These are phyloP conservation scores for Penicillium sp. DNA, from an alignment of 2,329 filamentous ascomycete genomes.

Conservation along the genomic window DNA sequence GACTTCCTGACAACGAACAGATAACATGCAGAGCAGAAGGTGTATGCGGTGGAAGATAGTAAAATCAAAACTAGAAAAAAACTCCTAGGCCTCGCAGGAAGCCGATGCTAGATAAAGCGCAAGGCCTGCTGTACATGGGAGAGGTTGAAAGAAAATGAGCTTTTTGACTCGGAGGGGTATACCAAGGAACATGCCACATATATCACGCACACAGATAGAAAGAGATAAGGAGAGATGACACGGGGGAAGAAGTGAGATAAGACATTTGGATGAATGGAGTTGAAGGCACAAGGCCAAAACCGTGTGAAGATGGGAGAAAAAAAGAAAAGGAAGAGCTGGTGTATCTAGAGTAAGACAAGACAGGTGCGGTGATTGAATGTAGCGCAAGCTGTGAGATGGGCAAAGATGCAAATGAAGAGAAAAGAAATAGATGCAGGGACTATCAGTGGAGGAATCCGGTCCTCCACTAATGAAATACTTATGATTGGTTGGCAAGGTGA, in stretches of 20 bases:
- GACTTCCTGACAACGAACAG: background rate
- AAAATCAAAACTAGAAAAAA: constrained; percentile 8
- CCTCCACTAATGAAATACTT: constrained; percentile 1
- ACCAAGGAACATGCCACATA: constrained; percentile 28
- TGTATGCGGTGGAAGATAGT: background rate
- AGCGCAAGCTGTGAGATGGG: constrained; percentile 4
- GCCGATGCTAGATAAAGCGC: constrained; percentile 10
- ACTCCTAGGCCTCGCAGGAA: constrained; percentile 10
- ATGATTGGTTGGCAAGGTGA: constrained; percentile 36
- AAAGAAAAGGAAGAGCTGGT: constrained; percentile 1
- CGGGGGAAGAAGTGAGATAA: constrained; percentile 8
- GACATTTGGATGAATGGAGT: constrained; percentile 6
- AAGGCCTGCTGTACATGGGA: constrained; percentile 14
- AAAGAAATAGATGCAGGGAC: background rate
- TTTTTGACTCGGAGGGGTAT: constrained; percentile 27
- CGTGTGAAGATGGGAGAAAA: background rate
- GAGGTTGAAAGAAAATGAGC: constrained; percentile 7
- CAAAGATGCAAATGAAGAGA: background rate
- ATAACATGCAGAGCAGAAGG: background rate
- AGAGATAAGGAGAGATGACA: constrained; percentile 13
- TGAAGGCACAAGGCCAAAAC: background rate
- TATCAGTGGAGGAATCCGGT: constrained; percentile 1
- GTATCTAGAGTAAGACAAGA: constrained; percentile 4
- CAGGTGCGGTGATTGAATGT: constrained; percentile 7
- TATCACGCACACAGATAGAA: constrained; percentile 21